Percentiles rank a stretch among this genome's conserved stretches.
phyloP scores from a whole-genome alignment of 2,329 filamentous ascomycete genomes.

The Dissoconium aciculare region DNA sequence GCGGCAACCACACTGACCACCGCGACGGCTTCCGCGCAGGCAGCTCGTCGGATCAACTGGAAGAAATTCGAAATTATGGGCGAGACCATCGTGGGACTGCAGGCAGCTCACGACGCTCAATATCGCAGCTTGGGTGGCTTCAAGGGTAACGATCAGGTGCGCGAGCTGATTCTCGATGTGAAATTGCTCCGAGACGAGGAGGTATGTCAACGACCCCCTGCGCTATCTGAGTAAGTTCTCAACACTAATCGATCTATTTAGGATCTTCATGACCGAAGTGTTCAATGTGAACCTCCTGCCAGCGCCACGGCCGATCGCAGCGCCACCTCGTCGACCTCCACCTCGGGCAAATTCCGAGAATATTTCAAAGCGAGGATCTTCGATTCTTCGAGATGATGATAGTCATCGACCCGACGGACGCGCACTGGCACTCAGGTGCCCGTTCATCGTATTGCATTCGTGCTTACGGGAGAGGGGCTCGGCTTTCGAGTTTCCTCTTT shows the following conservation, averaged over 20 bases:
- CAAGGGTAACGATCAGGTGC: constrained; percentile 51
- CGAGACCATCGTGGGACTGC: constrained; percentile 24
- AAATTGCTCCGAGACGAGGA: constrained; percentile 76
- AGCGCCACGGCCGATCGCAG: constrained; percentile 14
- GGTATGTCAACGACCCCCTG: constrained; percentile 38
- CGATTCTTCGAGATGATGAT: too few species aligned
- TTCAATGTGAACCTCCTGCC: constrained; percentile 35
- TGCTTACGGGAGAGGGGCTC: too few species aligned
- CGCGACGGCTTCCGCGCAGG: too few species aligned
- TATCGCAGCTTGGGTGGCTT: constrained; percentile 48
- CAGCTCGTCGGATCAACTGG: constrained; percentile 96
- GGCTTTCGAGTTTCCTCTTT: too few species aligned
- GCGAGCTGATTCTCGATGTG: constrained; percentile 66
- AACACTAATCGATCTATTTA: constrained; percentile 19
- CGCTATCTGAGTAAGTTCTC: background rate
- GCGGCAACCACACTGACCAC: too few species aligned
- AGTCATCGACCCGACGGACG: too few species aligned
- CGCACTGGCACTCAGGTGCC: too few species aligned
- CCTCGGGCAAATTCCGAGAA: constrained; percentile 26
- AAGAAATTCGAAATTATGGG: constrained; percentile 64
- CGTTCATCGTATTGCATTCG: too few species aligned
- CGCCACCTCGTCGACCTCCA: too few species aligned
- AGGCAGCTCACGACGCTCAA: constrained; percentile 75
- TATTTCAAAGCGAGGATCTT: constrained; percentile 36
- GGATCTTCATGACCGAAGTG: constrained; percentile 46